Conservation (phyloP, 805 yeast genomes). For the Ogataea nitratoaversa region DNA sequence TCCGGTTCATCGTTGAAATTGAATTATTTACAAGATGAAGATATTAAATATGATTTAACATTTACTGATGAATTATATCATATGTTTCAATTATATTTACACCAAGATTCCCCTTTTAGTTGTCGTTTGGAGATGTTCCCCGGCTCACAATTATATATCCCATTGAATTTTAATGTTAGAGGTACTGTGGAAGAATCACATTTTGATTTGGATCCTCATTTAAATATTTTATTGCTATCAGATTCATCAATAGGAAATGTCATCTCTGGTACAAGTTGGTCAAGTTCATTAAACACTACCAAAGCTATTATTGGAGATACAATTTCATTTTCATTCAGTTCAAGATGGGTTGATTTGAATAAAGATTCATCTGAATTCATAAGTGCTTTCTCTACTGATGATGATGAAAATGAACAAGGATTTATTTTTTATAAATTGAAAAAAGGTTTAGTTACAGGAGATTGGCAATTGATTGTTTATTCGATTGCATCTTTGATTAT, state of each 20-base stretch:
- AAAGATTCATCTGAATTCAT: neutral
- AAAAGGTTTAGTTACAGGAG: no score
- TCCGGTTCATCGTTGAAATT: constrained; percentile 57
- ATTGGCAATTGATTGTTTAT: constrained; percentile 6
- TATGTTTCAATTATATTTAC: constrained; percentile 68
- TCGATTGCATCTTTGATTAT: constrained; percentile 13
- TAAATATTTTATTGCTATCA: constrained; percentile 48
- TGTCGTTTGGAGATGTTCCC: constrained; percentile 56
- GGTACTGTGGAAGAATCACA: constrained; percentile 67
- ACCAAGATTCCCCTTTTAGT: constrained; percentile 72
- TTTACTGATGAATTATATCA: constrained; percentile 66
- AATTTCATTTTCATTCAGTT: constrained; percentile 52
- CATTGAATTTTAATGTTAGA: constrained; percentile 58
- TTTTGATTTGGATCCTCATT: constrained; percentile 55
- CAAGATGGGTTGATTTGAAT: constrained; percentile 44
- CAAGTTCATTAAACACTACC: constrained; percentile 57
- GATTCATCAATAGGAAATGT: constrained; percentile 29
- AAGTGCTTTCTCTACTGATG: neutral
- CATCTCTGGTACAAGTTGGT: constrained; percentile 53
- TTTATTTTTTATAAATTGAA: constrained; percentile 10
- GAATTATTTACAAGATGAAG: constrained; percentile 47
- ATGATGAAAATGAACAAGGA: constrained; percentile 5
- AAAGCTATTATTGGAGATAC: constrained; percentile 64
- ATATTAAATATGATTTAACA: constrained; percentile 54
- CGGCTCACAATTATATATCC: constrained; percentile 44